These are phyloP conservation scores for Linnemannia hyalina DNA, from an alignment of 192 early-diverging fungal species.

Conservation along the genomic window DNA sequence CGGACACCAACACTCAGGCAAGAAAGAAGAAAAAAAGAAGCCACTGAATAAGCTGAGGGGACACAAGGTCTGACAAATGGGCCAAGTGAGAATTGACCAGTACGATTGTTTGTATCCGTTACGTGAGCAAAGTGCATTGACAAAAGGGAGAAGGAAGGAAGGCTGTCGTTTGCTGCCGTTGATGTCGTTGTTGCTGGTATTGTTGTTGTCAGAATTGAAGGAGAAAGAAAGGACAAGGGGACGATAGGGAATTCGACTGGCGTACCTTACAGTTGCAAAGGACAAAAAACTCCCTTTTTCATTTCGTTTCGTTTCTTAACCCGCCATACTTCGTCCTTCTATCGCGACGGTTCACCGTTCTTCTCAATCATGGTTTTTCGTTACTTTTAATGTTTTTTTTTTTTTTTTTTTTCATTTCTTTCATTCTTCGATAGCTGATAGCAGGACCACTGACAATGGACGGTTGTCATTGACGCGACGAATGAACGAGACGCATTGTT, in stretches of 20 bases:
- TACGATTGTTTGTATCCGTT: slow-evolving; percentile 4
- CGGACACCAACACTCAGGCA: neutral
- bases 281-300: too few species aligned
- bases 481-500: neutral
- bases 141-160: neutral
- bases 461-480: neutral
- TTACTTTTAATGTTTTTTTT: neutral
- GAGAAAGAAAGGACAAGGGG: too few species aligned
- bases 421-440: neutral
- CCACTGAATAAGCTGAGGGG: neutral
- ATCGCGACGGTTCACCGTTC: too few species aligned
- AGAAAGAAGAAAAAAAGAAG: neutral
- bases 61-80: neutral
- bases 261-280: too few species aligned
- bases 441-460: neutral
- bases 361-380: neutral
- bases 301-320: too few species aligned
- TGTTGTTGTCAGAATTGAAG: neutral
- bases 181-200: neutral
- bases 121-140: slow-evolving; percentile 24
- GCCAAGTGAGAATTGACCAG: neutral
- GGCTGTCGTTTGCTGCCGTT: slow-evolving; percentile 3
- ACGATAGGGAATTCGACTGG: too few species aligned
- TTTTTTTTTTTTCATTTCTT: neutral
- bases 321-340: too few species aligned